phyloP scores from a whole-genome alignment of 2,329 filamentous ascomycete genomes.

The Aspergillus quadrilineatus region DNA sequence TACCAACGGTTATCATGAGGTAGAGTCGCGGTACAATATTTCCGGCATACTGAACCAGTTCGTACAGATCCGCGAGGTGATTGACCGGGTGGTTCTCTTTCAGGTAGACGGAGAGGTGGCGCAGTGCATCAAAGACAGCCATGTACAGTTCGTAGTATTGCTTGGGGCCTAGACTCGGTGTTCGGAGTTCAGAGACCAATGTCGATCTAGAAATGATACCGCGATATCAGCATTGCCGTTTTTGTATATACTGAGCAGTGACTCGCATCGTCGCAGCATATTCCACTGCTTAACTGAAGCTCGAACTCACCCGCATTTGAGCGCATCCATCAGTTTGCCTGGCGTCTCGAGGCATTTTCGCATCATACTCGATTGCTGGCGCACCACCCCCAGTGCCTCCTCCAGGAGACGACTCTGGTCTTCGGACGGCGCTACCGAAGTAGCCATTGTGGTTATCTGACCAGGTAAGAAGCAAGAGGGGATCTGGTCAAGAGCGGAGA shows the following conservation, averaged over 20 bases:
- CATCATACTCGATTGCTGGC: constrained; percentile 96
- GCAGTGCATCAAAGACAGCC: constrained; percentile 96
- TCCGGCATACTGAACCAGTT: constrained; percentile 95
- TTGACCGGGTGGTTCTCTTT: constrained; percentile 97
- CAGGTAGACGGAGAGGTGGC: constrained; percentile 92
- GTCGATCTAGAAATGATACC: constrained; percentile 67
- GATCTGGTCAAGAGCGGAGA: constrained; percentile 12
- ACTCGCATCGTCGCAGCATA: background rate
- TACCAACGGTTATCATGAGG: constrained; percentile 98
- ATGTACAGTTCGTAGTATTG: constrained; percentile 99
- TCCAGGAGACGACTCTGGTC: constrained; percentile 91
- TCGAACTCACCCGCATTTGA: constrained; percentile 90
- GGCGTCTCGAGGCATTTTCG: constrained; percentile 95
- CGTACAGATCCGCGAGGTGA: constrained; percentile 95
- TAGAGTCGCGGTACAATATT: constrained; percentile 97
- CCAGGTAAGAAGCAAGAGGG: constrained; percentile 23
- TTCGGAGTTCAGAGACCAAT: constrained; percentile 95
- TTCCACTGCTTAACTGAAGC: constrained; percentile 27
- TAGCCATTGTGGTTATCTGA: constrained; percentile 46
- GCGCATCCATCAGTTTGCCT: constrained; percentile 98
- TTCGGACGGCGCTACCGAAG: constrained; percentile 63
- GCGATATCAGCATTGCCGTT: background rate
- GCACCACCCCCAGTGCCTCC: constrained; percentile 93
- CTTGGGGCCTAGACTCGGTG: constrained; percentile 94
- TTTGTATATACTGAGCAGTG: background rate